A percentile compares a stretch with the other conserved stretches of the same genome.
Evolutionary conservation across 495 filamentous ascomycete species (phyloP).

Genomic region (Lasiosphaeria miniovina): DNA sequence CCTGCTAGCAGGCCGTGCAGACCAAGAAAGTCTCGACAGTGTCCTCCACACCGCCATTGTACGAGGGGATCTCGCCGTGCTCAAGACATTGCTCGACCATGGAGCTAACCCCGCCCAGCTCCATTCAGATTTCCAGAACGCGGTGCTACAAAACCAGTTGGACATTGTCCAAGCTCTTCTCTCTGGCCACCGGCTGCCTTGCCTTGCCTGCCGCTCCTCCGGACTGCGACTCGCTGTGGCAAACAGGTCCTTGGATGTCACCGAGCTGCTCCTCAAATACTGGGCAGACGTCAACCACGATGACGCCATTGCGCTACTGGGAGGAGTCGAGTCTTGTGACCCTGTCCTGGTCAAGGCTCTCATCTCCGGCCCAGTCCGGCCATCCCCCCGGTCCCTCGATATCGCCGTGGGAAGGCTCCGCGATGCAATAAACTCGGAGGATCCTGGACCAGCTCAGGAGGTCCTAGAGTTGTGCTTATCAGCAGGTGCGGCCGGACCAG

Average conservation of each 20-base stretch:
- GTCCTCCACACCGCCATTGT: conserved; percentile 30
- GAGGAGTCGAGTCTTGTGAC: conserved; percentile 24
- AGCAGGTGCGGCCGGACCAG: conserved; percentile 24
- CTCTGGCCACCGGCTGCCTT: conserved; percentile 29
- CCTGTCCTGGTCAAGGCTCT: conserved; percentile 25
- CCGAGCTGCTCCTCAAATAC: conserved; percentile 20
- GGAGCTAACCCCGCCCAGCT: conserved; percentile 27
- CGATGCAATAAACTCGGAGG: conserved; percentile 10
- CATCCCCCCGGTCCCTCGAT: conserved; percentile 28
- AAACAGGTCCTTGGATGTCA: conserved; percentile 23
- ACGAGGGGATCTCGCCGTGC: conserved; percentile 22
- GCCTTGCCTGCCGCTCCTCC: conserved; percentile 28
- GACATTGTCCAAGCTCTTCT: conserved; percentile 22
- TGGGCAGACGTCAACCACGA: conserved; percentile 34
- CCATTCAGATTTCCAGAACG: conserved; percentile 32
- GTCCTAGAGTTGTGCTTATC: conserved; percentile 29
- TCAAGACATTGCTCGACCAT: conserved; percentile 27
- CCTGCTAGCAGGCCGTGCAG: conserved; percentile 25
- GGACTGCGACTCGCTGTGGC: conserved; percentile 31
- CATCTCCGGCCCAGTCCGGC: conserved; percentile 23
- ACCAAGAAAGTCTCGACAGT: conserved; percentile 31
- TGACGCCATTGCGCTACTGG: conserved; percentile 20
- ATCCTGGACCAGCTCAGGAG: conserved; percentile 9
- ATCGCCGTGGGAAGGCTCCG: conserved; percentile 20
- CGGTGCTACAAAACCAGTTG: conserved; percentile 22